These are phyloP conservation scores for Fomitopsis schrenkii DNA, from an alignment of 1,284 basidiomycete genomes.

Conservation along the genomic window DNA sequence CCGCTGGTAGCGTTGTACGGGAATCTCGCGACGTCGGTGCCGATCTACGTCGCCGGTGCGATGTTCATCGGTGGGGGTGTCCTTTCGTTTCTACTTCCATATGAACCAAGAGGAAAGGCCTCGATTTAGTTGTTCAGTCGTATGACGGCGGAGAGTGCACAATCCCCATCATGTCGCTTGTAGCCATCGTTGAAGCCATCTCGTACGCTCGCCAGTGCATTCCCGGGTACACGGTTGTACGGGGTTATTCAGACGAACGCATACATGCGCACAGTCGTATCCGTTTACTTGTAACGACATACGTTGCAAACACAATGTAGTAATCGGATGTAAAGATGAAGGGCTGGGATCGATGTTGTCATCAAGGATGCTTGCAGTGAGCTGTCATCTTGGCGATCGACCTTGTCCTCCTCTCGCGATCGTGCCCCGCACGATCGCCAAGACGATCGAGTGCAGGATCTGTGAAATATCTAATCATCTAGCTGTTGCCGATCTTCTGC, in stretches of 20 bases:
- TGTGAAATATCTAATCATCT: background rate
- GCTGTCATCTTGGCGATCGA: background rate
- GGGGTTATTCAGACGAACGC: no score
- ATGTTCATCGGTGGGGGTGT: conserved; percentile 59
- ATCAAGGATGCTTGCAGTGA: no score
- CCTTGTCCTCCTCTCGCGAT: background rate
- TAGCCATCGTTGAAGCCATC: no score
- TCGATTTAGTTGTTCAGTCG: conserved; percentile 36
- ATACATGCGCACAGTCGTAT: background rate
- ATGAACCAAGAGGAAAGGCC: conserved; percentile 65
- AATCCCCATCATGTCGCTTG: no score
- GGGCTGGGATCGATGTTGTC: background rate
- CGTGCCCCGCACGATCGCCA: background rate
- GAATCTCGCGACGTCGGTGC: conserved; percentile 55
- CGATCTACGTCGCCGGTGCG: conserved; percentile 68
- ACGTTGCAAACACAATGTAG: background rate
- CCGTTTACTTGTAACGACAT: background rate
- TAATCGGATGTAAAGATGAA: no score
- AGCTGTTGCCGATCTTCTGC: no score
- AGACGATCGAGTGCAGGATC: background rate
- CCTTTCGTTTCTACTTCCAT: conserved; percentile 63
- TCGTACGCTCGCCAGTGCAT: no score
- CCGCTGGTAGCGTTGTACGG: conserved; percentile 66
- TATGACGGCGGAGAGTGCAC: no score
- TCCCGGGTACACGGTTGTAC: no score